A percentile compares a stretch with the other conserved stretches of the same genome.
phyloP scores from a whole-genome alignment of 345 rosid species.

The Garcia nutans region DNA sequence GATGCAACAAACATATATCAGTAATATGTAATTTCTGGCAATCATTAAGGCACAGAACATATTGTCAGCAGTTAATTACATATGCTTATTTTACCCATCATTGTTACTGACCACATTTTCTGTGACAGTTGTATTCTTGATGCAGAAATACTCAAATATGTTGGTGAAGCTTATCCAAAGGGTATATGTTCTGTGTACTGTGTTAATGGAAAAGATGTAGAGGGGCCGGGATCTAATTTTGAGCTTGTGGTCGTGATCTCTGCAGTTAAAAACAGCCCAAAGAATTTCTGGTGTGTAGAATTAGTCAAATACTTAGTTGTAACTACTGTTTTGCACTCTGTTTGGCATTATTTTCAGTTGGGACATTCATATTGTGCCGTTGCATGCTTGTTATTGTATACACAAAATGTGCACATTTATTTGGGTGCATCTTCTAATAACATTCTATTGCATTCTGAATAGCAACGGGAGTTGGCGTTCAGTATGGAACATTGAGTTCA shows the following conservation, averaged over 20 bases:
- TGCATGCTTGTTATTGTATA: not conserved
- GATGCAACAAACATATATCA: not conserved
- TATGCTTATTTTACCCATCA: not conserved
- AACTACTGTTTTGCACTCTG: not conserved
- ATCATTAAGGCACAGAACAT: not conserved
- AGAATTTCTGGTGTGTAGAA: conserved; percentile 81
- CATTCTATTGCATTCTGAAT: conserved; percentile 20
- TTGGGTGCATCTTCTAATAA: conserved; percentile 7
- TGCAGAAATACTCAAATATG: conserved; percentile 78
- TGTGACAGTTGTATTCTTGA: conserved; percentile 75
- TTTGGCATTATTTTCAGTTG: not conserved
- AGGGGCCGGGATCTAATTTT: conserved; percentile 83
- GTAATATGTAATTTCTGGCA: not conserved
- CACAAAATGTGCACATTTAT: not conserved
- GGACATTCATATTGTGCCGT: not conserved
- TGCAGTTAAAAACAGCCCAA: conserved; percentile 82
- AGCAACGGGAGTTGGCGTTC: conserved; percentile 99
- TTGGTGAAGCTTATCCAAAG: conserved; percentile 86
- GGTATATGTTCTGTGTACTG: conserved; percentile 82
- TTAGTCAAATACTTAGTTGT: conserved; percentile 9
- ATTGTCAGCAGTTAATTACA: not conserved
- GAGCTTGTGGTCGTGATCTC: conserved; percentile 86
- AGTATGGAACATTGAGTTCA: conserved; percentile 77
- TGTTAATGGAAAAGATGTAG: conserved; percentile 69
- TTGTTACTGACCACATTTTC: conserved; percentile 9